phyloP scores from a whole-genome alignment of 176 grass and related monocot species.

The Poa pratensis region DNA sequence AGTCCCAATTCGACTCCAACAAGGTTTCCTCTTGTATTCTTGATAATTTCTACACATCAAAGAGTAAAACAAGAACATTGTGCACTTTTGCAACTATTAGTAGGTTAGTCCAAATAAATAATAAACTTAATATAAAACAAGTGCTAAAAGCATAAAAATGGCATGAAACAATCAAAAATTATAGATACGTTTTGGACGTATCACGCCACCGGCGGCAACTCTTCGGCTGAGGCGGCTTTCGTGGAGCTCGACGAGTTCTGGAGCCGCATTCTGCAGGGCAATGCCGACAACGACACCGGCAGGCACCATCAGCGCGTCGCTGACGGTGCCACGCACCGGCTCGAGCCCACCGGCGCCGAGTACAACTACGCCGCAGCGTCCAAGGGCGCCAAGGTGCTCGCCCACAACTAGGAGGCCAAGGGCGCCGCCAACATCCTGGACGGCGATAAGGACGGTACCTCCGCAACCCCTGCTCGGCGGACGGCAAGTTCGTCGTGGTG shows the following conservation, averaged over 20 bases:
- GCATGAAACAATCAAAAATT: too few species aligned
- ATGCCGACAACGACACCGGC: conserved; percentile 35
- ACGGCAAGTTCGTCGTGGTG: conserved; percentile 72
- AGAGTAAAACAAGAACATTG: too few species aligned
- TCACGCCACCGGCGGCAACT: not conserved
- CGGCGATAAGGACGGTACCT: conserved; percentile 88
- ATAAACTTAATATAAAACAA: too few species aligned
- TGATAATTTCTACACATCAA: too few species aligned
- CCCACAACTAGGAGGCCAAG: conserved; percentile 88
- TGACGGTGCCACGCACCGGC: conserved; percentile 51
- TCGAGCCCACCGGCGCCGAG: conserved; percentile 70
- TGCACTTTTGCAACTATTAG: too few species aligned
- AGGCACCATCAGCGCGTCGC: not conserved
- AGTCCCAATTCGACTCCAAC: too few species aligned
- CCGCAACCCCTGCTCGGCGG: conserved; percentile 79
- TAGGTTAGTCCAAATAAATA: too few species aligned
- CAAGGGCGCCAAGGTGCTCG: conserved; percentile 85
- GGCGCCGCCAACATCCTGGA: conserved; percentile 71
- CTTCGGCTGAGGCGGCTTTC: conserved; percentile 17
- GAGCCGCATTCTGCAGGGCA: conserved; percentile 47
- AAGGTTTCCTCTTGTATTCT: too few species aligned
- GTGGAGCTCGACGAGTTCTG: conserved; percentile 65
- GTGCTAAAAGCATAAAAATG: too few species aligned
- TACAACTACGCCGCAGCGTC: conserved; percentile 87
- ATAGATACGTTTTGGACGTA: too few species aligned